A percentile compares a stretch with the other conserved stretches of the same genome.
These are phyloP conservation scores for Rutstroemia sp. DNA, from an alignment of 2,329 filamentous ascomycete genomes.

Conservation along the genomic window DNA sequence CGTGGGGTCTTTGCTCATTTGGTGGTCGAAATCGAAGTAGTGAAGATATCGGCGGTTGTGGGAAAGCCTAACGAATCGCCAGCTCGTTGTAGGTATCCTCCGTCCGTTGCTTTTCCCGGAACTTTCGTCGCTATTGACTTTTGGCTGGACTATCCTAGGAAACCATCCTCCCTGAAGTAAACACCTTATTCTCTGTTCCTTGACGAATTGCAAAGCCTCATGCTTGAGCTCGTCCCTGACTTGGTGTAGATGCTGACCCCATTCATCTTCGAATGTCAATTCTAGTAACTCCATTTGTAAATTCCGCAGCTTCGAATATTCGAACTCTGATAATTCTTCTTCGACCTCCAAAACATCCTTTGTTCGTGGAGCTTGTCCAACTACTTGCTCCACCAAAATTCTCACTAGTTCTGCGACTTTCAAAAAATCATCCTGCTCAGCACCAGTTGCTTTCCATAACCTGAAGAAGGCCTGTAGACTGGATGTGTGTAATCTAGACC, in stretches of 20 bases:
- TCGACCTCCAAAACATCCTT: conserved; percentile 84
- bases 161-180: conserved; percentile 90
- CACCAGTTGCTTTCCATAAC: conserved; percentile 85
- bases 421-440: conserved; percentile 78
- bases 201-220: conserved; percentile 91
- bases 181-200: conserved; percentile 90
- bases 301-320: conserved; percentile 69
- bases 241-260: conserved; percentile 82
- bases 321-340: conserved; percentile 79
- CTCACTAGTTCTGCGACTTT: conserved; percentile 89
- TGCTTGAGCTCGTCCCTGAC: conserved; percentile 87
- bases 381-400: conserved; percentile 82
- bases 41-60: conserved; percentile 88
- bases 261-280: conserved; percentile 86
- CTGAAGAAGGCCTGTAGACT: conserved; percentile 83
- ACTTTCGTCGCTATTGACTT: conserved; percentile 36
- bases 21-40: conserved; percentile 74
- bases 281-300: conserved; percentile 92
- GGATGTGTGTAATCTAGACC: conserved; percentile 83
- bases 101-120: conserved; percentile 10
- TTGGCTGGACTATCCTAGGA: conserved; percentile 34
- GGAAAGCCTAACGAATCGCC: conserved; percentile 81
- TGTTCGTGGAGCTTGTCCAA: conserved; percentile 72
- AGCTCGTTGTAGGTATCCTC: conserved; percentile 32
- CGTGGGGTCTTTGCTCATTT: conserved; percentile 56